A percentile compares a stretch with the other conserved stretches of the same genome.
These are phyloP conservation scores for Globisporangium canariense DNA, from an alignment of 352 stramenopile species.

Conservation along the genomic window DNA sequence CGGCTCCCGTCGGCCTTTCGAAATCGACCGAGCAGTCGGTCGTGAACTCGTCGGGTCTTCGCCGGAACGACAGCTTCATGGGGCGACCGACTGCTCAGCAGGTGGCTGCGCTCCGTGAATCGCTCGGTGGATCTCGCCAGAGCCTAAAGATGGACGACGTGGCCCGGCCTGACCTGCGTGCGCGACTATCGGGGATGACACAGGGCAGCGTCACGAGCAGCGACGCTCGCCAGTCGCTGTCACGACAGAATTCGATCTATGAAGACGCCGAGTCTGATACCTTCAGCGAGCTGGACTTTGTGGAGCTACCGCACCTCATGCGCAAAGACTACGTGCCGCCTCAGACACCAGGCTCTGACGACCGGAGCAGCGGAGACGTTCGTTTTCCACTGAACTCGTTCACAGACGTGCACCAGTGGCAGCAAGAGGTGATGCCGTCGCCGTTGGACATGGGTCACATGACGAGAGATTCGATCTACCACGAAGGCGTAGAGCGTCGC, in stretches of 20 bases:
- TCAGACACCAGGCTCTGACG: constrained; percentile 9
- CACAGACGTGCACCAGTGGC: constrained; percentile 39
- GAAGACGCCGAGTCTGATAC: constrained; percentile 59
- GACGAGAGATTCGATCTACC: constrained; percentile 24
- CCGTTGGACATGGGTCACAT: constrained; percentile 8
- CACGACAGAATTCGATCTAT: constrained; percentile 45
- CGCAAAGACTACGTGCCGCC: constrained; percentile 43
- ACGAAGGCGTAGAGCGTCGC: constrained; percentile 15
- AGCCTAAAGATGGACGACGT: constrained; percentile 1
- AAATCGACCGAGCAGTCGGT: constrained; percentile 10
- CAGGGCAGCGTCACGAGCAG: constrained; percentile 33
- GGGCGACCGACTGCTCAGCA: constrained; percentile 18
- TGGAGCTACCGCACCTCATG: constrained; percentile 70
- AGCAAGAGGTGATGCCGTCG: constrained; percentile 6
- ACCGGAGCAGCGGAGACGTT: constrained; percentile 27
- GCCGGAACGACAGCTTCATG: constrained; percentile 19
- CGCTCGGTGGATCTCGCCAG: constrained; percentile 10
- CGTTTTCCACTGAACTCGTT: constrained; percentile 28
- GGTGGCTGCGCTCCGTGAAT: constrained; percentile 5
- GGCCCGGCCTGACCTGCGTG: background rate
- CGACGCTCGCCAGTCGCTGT: constrained; percentile 17
- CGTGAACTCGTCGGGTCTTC: background rate
- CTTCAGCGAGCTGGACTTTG: constrained; percentile 74
- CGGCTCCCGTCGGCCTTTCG: constrained; percentile 16
- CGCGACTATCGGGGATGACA: constrained; percentile 12